Evolutionary conservation across 1,284 basidiomycete genomes (phyloP).

Genomic region (Papiliotrema terrestris): DNA sequence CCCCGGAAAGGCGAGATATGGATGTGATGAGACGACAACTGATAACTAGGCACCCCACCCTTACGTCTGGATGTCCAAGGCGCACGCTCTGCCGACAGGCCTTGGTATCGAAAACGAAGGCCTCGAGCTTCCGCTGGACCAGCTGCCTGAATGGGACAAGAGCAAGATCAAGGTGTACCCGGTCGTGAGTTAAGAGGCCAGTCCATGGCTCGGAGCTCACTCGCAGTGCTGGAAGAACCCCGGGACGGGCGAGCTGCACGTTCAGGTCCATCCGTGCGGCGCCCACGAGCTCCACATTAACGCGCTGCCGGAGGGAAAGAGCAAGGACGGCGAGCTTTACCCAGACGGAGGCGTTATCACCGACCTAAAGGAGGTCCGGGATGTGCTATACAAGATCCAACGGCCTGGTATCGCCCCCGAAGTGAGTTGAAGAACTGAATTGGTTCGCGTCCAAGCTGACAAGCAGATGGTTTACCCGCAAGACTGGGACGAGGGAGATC

Average conservation of each 20-base stretch:
- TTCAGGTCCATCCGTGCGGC: constrained; percentile 72
- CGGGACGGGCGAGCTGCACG: constrained; percentile 66
- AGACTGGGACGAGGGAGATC: constrained; percentile 63
- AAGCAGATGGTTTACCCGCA: constrained; percentile 45
- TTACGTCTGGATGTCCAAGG: constrained; percentile 80
- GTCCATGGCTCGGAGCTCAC: background rate
- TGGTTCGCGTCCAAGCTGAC: background rate
- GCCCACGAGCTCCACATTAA: constrained; percentile 59
- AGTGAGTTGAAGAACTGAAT: constrained; percentile 23
- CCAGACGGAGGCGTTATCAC: constrained; percentile 70
- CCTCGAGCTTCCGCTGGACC: constrained; percentile 60
- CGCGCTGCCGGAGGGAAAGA: constrained; percentile 59
- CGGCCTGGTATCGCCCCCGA: constrained; percentile 71
- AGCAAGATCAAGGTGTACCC: constrained; percentile 66
- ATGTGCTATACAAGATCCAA: constrained; percentile 71
- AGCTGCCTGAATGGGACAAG: constrained; percentile 72
- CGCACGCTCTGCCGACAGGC: constrained; percentile 66
- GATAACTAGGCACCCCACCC: constrained; percentile 59
- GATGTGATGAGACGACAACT: constrained; percentile 75
- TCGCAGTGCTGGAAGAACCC: constrained; percentile 78
- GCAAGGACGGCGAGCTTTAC: constrained; percentile 52
- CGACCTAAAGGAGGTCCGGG: constrained; percentile 67
- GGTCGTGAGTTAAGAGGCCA: constrained; percentile 53
- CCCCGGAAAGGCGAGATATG: constrained; percentile 64
- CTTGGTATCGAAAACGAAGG: constrained; percentile 74